Conservation (phyloP, 139 green algal species). For the Tetradesmus lagerheimii region DNA sequence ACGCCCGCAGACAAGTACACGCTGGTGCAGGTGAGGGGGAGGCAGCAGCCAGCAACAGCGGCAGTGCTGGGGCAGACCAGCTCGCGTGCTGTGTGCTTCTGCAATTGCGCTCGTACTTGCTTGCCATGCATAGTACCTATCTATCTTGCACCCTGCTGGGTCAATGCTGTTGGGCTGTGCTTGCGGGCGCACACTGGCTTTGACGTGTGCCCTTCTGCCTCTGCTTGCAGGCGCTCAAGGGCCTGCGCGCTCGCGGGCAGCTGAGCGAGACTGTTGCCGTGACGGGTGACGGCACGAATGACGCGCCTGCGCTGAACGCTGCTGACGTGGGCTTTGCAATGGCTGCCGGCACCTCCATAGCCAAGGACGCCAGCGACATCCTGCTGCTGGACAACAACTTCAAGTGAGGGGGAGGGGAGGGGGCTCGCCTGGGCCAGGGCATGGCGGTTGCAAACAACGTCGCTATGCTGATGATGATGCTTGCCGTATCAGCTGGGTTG, state of each 20-base stretch:
- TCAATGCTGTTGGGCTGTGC: neutral
- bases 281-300: constrained; percentile 90
- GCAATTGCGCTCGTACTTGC: neutral
- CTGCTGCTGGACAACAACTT: constrained; percentile 95
- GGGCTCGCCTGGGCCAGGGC: neutral
- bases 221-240: constrained; percentile 40
- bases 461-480: too few relatives aligned
- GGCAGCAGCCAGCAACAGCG: neutral
- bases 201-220: neutral
- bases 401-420: constrained; percentile 34
- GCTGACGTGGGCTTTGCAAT: constrained; percentile 94
- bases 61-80: neutral
- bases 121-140: too few relatives aligned
- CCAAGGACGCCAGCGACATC: constrained; percentile 92
- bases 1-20: constrained; percentile 92
- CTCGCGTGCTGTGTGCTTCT: neutral
- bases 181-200: neutral
- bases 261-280: constrained; percentile 37
- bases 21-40: constrained; percentile 78
- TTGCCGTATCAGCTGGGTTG: too few relatives aligned
- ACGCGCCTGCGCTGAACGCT: constrained; percentile 87
- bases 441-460: too few relatives aligned
- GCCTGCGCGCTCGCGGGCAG: constrained; percentile 14
- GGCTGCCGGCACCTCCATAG: constrained; percentile 84
- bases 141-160: neutral